Evolutionary conservation across 208 protist species (phyloP).

Genomic region (Wallacemonas rigidus): DNA sequence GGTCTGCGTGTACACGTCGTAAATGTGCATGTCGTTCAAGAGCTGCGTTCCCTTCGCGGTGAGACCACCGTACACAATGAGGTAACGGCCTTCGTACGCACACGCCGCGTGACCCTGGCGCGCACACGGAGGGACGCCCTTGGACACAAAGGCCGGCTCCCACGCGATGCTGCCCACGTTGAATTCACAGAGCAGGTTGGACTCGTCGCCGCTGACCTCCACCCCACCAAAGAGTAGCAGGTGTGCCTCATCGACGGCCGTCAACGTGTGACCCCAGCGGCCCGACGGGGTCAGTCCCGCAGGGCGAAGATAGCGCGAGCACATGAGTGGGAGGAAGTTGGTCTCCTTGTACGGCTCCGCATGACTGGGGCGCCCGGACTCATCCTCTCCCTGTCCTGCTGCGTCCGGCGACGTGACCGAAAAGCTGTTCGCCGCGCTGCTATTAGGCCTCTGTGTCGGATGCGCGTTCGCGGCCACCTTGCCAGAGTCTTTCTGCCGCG

Average conservation of each 20-base stretch:
- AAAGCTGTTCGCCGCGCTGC: neutral
- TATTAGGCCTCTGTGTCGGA: slow-evolving; percentile 4
- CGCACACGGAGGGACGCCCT: slow-evolving; percentile 29
- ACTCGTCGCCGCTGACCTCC: slow-evolving; percentile 43
- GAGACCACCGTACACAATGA: slow-evolving; percentile 72
- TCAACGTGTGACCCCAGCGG: slow-evolving; percentile 79
- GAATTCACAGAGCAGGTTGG: slow-evolving; percentile 58
- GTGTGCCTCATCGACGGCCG: slow-evolving; percentile 38
- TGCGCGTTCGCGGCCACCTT: slow-evolving; percentile 18
- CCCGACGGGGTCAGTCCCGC: slow-evolving; percentile 55
- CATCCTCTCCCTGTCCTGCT: neutral
- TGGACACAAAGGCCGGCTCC: slow-evolving; percentile 58
- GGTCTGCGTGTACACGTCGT: slow-evolving; percentile 51
- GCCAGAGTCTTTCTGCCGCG: slow-evolving; percentile 8
- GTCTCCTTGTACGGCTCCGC: slow-evolving; percentile 40
- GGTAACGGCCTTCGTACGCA: slow-evolving; percentile 60
- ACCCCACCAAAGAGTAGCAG: slow-evolving; percentile 75
- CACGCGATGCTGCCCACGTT: slow-evolving; percentile 60
- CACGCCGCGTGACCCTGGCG: slow-evolving; percentile 76
- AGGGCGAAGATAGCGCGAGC: slow-evolving; percentile 67
- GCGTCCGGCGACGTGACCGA: neutral
- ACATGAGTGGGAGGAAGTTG: slow-evolving; percentile 87
- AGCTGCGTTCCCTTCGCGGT: slow-evolving; percentile 33
- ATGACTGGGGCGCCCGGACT: neutral
- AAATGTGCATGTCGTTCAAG: slow-evolving; percentile 68